A percentile compares a stretch with the other conserved stretches of the same genome.
Conservation (phyloP, 1,284 basidiomycete genomes). For the Fomitopsis pinicola region DNA sequence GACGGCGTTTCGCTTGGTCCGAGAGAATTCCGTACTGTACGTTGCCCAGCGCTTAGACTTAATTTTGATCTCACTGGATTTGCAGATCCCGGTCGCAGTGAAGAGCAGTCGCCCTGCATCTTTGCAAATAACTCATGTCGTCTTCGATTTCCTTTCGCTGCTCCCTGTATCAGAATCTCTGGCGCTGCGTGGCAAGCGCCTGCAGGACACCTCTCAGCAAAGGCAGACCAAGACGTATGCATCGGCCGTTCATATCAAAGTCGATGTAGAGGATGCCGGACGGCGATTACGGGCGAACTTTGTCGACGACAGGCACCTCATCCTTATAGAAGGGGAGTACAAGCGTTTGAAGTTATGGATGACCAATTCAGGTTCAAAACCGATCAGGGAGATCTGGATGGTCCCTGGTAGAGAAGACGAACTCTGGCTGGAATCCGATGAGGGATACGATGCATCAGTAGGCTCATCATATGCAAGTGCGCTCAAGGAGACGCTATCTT, state of each 20-base stretch:
- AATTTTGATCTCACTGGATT: background rate
- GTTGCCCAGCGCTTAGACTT: slow-evolving; percentile 13
- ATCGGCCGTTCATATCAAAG: slow-evolving; percentile 50
- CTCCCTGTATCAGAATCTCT: slow-evolving; percentile 60
- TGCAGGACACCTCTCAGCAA: slow-evolving; percentile 69
- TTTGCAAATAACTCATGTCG: slow-evolving; percentile 50
- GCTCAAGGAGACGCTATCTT: slow-evolving; percentile 36
- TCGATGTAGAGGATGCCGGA: slow-evolving; percentile 56
- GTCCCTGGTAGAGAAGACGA: slow-evolving; percentile 55
- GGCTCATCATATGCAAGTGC: slow-evolving; percentile 10
- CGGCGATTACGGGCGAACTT: slow-evolving; percentile 56
- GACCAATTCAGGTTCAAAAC: slow-evolving; percentile 52
- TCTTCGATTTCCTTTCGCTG: slow-evolving; percentile 65
- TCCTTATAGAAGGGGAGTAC: slow-evolving; percentile 61
- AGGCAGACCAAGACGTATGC: slow-evolving; percentile 62
- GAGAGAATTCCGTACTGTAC: slow-evolving; percentile 56
- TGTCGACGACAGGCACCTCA: slow-evolving; percentile 45
- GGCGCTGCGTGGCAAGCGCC: slow-evolving; percentile 55
- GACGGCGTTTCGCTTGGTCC: slow-evolving; percentile 53
- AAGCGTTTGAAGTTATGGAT: slow-evolving; percentile 50
- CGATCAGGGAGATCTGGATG: slow-evolving; percentile 67
- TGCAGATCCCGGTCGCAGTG: slow-evolving; percentile 60
- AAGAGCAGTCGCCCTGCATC: slow-evolving; percentile 45
- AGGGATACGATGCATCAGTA: slow-evolving; percentile 11
- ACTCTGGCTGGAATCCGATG: slow-evolving; percentile 43